These are phyloP conservation scores for Solanum megistacrolobum DNA, from an alignment of 257 asterid species.

Conservation along the genomic window DNA sequence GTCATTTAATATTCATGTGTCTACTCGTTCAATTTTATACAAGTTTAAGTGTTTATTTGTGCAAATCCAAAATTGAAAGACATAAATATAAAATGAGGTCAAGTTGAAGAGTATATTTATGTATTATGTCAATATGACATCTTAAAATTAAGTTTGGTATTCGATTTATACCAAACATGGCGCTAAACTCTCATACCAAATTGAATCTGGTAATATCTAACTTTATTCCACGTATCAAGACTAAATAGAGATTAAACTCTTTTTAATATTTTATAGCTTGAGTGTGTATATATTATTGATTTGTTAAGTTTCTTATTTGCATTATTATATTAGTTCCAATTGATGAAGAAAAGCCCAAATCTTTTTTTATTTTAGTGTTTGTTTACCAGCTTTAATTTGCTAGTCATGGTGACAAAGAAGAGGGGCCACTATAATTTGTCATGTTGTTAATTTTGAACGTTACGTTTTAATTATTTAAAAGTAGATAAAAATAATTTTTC, in stretches of 20 bases:
- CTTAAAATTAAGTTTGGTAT: background rate
- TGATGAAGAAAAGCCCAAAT: background rate
- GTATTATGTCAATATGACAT: no score
- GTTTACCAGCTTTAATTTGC: background rate
- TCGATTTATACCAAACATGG: no score
- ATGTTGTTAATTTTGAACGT: background rate
- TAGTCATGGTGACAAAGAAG: background rate
- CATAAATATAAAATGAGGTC: no score
- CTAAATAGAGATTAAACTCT: background rate
- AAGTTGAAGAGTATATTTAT: no score
- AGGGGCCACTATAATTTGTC: background rate
- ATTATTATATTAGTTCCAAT: background rate
- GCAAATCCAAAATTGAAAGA: no score
- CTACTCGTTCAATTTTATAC: no score
- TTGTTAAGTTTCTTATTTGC: background rate
- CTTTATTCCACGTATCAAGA: background rate
- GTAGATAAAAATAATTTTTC: background rate
- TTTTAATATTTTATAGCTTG: background rate
- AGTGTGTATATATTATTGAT: conserved; percentile 2
- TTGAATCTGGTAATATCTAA: background rate
- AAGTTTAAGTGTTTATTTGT: no score
- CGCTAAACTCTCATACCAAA: background rate
- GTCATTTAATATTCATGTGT: no score
- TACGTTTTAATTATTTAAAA: background rate
- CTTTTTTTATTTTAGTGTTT: background rate